phyloP scores from a whole-genome alignment of 2,329 filamentous ascomycete genomes.

The Fulvia fulva region DNA sequence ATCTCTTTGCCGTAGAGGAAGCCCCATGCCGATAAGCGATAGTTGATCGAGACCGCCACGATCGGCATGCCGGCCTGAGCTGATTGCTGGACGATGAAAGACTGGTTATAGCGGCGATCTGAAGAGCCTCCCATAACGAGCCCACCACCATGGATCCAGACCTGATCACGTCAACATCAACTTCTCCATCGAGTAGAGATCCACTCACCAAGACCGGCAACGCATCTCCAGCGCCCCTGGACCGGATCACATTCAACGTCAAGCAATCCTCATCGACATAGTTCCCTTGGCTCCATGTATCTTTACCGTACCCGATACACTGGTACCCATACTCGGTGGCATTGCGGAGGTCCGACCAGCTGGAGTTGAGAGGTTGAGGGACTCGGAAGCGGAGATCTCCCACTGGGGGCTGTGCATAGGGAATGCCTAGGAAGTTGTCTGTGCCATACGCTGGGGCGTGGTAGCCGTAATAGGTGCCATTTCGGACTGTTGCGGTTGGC shows the following conservation, averaged over 20 bases:
- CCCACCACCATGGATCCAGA: slow-evolving; percentile 27
- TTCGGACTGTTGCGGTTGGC: slow-evolving; percentile 34
- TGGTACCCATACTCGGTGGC: slow-evolving; percentile 46
- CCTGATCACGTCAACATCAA: not conserved
- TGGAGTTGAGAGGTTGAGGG: slow-evolving; percentile 48
- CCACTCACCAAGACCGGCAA: slow-evolving; percentile 22
- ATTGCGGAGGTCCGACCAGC: slow-evolving; percentile 40
- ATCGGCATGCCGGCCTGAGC: slow-evolving; percentile 36
- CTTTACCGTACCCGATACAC: slow-evolving; percentile 50
- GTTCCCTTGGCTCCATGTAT: slow-evolving; percentile 25
- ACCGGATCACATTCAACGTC: slow-evolving; percentile 24
- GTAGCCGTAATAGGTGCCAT: slow-evolving; percentile 49
- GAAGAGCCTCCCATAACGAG: slow-evolving; percentile 21
- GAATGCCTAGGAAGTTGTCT: slow-evolving; percentile 54
- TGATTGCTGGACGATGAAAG: slow-evolving; percentile 29
- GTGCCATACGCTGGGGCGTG: slow-evolving; percentile 42
- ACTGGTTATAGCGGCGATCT: slow-evolving; percentile 28
- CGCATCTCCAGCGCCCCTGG: slow-evolving; percentile 7
- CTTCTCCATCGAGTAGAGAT: not conserved
- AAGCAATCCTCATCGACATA: slow-evolving; percentile 26
- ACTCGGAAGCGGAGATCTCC: slow-evolving; percentile 51
- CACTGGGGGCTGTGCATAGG: slow-evolving; percentile 51
- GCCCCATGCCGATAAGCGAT: slow-evolving; percentile 64
- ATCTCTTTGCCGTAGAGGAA: slow-evolving; percentile 58
- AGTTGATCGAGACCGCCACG: slow-evolving; percentile 58